phyloP scores from a whole-genome alignment of 1,284 basidiomycete species.

The Melampsora abietis-canadensis region DNA sequence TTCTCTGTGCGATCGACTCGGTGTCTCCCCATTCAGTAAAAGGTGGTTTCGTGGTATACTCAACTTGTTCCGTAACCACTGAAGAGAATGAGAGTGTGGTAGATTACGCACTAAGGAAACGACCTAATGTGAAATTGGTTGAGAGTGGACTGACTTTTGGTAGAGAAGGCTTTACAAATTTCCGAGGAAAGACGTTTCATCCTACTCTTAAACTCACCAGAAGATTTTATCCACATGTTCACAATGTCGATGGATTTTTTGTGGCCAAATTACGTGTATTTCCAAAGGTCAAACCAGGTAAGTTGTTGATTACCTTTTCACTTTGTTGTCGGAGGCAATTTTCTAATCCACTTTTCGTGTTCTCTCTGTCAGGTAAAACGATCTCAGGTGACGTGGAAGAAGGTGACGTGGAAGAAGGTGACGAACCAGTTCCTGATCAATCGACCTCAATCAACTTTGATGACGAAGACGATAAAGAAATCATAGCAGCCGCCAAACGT shows the following conservation, averaged over 20 bases:
- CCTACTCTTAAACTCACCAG: conserved; percentile 76
- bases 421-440: no score
- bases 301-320: conserved; percentile 14
- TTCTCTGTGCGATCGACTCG: conserved; percentile 96
- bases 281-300: conserved; percentile 63
- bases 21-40: conserved; percentile 82
- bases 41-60: conserved; percentile 94
- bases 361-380: conserved; percentile 21
- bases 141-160: conserved; percentile 92
- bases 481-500: conserved; percentile 47
- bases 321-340: not conserved
- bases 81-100: conserved; percentile 99
- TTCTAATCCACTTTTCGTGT: not conserved
- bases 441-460: conserved; percentile 43
- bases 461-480: conserved; percentile 47
- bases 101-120: conserved; percentile 94
- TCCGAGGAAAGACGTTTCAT: conserved; percentile 83
- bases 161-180: conserved; percentile 81
- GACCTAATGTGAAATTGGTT: conserved; percentile 90
- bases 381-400: conserved; percentile 50
- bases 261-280: conserved; percentile 96
- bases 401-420: conserved; percentile 37
- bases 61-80: conserved; percentile 95
- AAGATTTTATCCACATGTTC: conserved; percentile 67
- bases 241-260: conserved; percentile 92